Evolutionary conservation across 306 rosid species (phyloP).

Genomic region (Corylus avellana): DNA sequence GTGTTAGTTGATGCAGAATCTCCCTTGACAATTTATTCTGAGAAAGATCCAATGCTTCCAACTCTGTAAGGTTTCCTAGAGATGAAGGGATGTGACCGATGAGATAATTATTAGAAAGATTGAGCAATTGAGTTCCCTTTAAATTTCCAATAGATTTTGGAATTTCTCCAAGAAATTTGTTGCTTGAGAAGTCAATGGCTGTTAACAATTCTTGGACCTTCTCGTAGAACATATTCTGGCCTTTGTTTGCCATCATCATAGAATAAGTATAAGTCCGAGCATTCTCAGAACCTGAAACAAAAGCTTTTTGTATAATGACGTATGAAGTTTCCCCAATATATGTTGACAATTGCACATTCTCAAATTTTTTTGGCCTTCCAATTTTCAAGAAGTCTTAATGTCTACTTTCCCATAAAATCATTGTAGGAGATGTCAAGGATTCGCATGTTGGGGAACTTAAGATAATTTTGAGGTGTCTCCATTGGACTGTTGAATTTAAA

Average conservation of each 20-base stretch:
- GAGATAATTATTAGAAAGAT: neutral
- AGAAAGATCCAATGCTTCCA: neutral
- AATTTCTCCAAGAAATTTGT: neutral
- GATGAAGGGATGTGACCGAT: neutral
- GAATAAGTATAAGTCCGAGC: neutral
- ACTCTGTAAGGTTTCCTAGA: neutral
- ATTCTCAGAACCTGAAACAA: no score
- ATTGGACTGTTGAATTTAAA: no score
- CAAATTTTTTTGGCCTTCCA: no score
- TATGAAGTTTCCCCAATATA: no score
- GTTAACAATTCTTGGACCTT: neutral
- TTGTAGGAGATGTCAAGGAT: no score
- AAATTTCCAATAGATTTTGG: neutral
- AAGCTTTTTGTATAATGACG: accelerated
- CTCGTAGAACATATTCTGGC: neutral
- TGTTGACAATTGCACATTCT: no score
- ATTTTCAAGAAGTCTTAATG: no score
- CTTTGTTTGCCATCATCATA: neutral
- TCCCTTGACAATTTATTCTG: neutral
- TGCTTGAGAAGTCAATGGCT: neutral
- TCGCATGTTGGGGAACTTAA: no score
- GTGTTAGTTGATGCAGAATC: neutral
- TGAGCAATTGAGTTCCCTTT: neutral
- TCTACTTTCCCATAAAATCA: no score
- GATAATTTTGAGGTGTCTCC: no score